Evolutionary conservation across 1,139 yeast genomes (phyloP).

Genomic region (Yamadazyma atmosphaerica): DNA sequence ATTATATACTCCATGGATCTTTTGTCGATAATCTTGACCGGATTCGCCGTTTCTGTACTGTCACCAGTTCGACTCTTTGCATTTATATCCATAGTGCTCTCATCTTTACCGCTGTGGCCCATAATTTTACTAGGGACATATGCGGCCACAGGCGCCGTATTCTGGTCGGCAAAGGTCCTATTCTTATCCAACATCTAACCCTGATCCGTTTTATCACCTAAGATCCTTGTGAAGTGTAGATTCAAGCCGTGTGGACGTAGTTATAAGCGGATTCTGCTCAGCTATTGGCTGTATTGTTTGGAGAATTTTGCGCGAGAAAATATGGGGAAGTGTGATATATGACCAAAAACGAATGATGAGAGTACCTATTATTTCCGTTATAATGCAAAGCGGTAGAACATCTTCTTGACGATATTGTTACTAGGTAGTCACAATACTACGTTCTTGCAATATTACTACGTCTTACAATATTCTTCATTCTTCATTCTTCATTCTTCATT

Average conservation of each 20-base stretch:
- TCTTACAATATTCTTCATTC: too few species aligned
- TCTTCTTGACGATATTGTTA: too few species aligned
- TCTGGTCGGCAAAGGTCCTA: not conserved
- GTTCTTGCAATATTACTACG: too few species aligned
- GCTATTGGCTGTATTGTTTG: too few species aligned
- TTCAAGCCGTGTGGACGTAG: too few species aligned
- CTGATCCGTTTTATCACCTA: not conserved
- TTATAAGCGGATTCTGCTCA: too few species aligned
- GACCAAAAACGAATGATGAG: not conserved
- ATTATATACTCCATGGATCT: constrained; percentile 76
- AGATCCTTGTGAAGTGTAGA: too few species aligned
- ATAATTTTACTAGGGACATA: not conserved
- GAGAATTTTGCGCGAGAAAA: not conserved
- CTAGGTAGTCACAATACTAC: too few species aligned
- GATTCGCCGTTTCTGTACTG: constrained; percentile 30
- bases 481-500: too few species aligned
- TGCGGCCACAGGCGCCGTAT: not conserved
- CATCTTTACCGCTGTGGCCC: not conserved
- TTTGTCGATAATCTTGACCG: constrained; percentile 43
- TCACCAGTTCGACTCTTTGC: constrained; percentile 19
- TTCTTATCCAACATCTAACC: not conserved
- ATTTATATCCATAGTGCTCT: not conserved
- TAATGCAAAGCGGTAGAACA: too few species aligned
- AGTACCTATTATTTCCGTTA: too few species aligned
- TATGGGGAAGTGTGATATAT: not conserved